Evolutionary conservation across 805 yeast species (phyloP).

Genomic region (Maudiozyma barnettii): DNA sequence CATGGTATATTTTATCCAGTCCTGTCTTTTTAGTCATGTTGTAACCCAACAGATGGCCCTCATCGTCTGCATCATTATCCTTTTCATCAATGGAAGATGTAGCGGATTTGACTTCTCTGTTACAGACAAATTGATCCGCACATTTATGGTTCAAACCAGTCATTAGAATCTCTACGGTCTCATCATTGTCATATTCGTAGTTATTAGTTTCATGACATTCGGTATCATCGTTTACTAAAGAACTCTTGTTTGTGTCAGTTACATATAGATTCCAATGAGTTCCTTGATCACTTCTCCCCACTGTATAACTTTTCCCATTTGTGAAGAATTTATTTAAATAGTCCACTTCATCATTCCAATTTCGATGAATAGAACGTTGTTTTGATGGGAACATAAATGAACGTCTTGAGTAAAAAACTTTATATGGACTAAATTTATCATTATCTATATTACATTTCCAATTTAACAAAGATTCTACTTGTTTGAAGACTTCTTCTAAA

Average conservation of each 20-base stretch:
- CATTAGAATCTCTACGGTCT: constrained; percentile 86
- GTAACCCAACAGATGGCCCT: constrained; percentile 74
- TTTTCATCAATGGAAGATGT: constrained; percentile 3
- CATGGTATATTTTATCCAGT: constrained; percentile 48
- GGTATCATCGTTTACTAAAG: not conserved
- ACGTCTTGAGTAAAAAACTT: constrained; percentile 83
- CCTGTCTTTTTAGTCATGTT: constrained; percentile 55
- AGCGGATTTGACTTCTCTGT: constrained; percentile 27
- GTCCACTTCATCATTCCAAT: constrained; percentile 74
- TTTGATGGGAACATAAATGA: constrained; percentile 85
- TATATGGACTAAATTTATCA: constrained; percentile 36
- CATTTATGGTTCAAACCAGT: constrained; percentile 57
- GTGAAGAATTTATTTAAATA: constrained; percentile 58
- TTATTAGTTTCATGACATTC: constrained; percentile 4
- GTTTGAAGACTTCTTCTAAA: constrained; percentile 50
- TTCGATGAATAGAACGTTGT: constrained; percentile 71
- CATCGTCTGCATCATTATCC: constrained; percentile 19
- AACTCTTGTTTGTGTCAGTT: constrained; percentile 36
- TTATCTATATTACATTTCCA: constrained; percentile 30
- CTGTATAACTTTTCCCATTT: constrained; percentile 56
- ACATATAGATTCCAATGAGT: constrained; percentile 89
- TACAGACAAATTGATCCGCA: constrained; percentile 51
- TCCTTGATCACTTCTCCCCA: constrained; percentile 61
- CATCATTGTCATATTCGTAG: constrained; percentile 34
- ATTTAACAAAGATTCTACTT: constrained; percentile 34